phyloP scores from a whole-genome alignment of 352 stramenopile species.

The Phytophthora pistaciae region DNA sequence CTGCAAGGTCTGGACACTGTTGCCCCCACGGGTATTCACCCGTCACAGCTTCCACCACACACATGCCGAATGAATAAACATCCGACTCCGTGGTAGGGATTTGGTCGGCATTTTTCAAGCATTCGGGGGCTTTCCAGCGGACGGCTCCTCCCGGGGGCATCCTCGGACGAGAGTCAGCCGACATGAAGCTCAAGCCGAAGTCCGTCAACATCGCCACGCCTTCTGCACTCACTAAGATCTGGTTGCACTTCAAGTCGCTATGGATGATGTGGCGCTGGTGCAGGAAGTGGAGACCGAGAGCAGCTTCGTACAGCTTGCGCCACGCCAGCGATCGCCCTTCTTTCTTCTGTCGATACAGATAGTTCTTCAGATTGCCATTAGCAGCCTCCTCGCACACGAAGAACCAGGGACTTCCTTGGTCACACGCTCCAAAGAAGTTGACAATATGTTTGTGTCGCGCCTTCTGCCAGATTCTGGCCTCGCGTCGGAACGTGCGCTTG shows the following conservation, averaged over 20 bases:
- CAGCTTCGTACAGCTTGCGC: conserved; percentile 38
- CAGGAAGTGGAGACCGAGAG: conserved; percentile 28
- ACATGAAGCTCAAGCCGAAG: conserved; percentile 40
- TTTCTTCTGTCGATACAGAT: conserved; percentile 15
- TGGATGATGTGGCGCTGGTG: conserved; percentile 33
- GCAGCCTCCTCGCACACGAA: conserved; percentile 28
- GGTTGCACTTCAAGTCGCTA: conserved; percentile 37
- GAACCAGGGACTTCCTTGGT: conserved; percentile 19
- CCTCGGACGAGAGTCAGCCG: conserved; percentile 8
- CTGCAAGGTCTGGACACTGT: conserved; percentile 2
- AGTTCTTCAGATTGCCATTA: conserved; percentile 24
- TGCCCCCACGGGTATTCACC: conserved; percentile 10
- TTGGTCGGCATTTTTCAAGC: conserved; percentile 2
- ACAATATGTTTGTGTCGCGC: conserved; percentile 27
- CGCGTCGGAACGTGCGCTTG: conserved; percentile 24
- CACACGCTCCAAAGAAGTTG: conserved; percentile 33
- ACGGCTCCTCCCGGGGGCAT: conserved; percentile 13
- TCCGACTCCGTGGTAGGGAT: conserved; percentile 11
- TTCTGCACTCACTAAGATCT: conserved; percentile 35
- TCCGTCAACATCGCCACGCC: conserved; percentile 37
- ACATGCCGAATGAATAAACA: conserved; percentile 31
- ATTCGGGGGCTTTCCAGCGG: conserved; percentile 28
- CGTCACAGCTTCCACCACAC: conserved; percentile 22
- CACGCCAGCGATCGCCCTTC: conserved; percentile 17
- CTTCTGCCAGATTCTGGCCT: conserved; percentile 27